Percentiles rank a stretch among this genome's conserved stretches.
These are phyloP conservation scores for Aureobasidium sp. DNA, from an alignment of 2,329 filamentous ascomycete genomes.

Conservation along the genomic window DNA sequence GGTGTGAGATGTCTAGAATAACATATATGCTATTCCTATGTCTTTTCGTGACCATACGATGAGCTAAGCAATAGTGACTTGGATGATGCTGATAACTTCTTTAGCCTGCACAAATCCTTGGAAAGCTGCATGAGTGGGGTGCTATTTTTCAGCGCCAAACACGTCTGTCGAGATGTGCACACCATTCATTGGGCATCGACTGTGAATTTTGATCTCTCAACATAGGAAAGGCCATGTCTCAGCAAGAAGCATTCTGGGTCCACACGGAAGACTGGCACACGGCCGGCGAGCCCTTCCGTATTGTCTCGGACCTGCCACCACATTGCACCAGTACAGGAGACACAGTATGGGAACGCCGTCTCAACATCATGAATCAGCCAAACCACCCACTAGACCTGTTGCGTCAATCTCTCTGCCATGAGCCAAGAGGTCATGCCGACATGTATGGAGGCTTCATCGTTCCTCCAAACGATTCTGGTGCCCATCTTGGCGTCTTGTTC, in stretches of 20 bases:
- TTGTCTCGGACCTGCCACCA: slow-evolving; percentile 24
- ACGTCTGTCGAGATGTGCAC: neutral
- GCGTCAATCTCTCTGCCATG: slow-evolving; percentile 35
- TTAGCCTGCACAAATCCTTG: neutral
- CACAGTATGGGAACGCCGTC: slow-evolving; percentile 28
- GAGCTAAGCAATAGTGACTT: too few species aligned
- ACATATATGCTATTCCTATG: too few species aligned
- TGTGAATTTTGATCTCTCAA: neutral
- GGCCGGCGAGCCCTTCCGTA: slow-evolving; percentile 41
- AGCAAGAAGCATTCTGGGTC: slow-evolving; percentile 1
- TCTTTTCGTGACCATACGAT: too few species aligned
- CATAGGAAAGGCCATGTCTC: neutral
- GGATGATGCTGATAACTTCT: too few species aligned
- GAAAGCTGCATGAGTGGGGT: neutral
- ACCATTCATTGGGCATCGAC: neutral
- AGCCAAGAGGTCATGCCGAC: slow-evolving; percentile 42
- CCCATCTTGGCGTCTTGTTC: slow-evolving; percentile 42
- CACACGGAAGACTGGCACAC: slow-evolving; percentile 31
- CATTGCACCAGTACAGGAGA: slow-evolving; percentile 36
- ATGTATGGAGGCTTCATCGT: slow-evolving; percentile 45
- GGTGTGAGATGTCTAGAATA: too few species aligned
- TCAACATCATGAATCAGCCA: slow-evolving; percentile 26
- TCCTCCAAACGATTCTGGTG: slow-evolving; percentile 34
- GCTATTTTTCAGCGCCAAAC: neutral
- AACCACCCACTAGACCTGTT: slow-evolving; percentile 20